Base-by-base conservation (phyloP, 257 asterid genomes). In the Misopates orontium region DNA sequence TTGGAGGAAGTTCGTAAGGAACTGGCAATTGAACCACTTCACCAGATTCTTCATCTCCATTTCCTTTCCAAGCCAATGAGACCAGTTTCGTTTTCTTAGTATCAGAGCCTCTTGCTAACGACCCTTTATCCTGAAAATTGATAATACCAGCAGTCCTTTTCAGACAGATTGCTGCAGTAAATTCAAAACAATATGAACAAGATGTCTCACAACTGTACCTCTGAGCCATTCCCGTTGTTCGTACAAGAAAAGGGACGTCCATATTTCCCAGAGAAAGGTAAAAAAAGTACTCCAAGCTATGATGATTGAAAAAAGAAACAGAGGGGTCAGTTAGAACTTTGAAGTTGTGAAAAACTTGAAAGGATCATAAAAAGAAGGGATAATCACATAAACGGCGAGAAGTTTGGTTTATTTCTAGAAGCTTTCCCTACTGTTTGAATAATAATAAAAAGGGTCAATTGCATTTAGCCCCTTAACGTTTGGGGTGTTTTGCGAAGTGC, bases 1-100 rank as follows among this genome's bases (percentile, higher is more conserved):
- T 77, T 57, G 96, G 97, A 68, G 97, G 99, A 63, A 93, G 95
- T 75, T 90, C 94, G n/a, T 83, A 93, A 15, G 97, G 96, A 60
- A 93, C 79, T 0, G 99, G 99, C 74, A 93, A 78, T 67, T 68
- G 80, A 69, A 87, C 67, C 32, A 82, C 78, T 74, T 84, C 90
- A 55, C 62, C 20, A 44, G 74, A 50, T 72, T 83, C 80, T 60
- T 72, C 51, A 14, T 68, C 71, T 63, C 1, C 24, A 21, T 82
- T 82, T 61, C 76, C 88, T 55, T 80, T 77, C 90, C 95, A 83
- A 56, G 84, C 80, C 69, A 86, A 72, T 17, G 95, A 83, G 58
- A 86, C 97, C 67, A 93, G 77, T 73, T 79, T 84, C 47, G 68
- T 73, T 77, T 65, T 74, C 80, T 83, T 84, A 69, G 36, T 83